phyloP scores from a whole-genome alignment of 257 asterid species.

The Capsicum pubescens region DNA sequence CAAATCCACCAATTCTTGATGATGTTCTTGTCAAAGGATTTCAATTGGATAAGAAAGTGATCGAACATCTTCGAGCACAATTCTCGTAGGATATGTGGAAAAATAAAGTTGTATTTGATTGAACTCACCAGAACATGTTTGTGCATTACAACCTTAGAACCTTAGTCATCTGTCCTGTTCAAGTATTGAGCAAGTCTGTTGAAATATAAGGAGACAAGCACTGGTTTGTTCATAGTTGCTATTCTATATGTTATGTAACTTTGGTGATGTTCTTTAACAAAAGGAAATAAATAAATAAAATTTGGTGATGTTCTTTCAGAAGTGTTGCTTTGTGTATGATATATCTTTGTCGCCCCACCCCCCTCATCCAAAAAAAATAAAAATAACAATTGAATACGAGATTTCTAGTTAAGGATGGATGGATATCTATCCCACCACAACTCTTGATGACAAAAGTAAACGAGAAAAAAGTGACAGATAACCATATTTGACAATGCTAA shows the following conservation, averaged over 20 bases:
- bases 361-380: no score
- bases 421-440: neutral
- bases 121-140: no score
- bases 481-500: neutral
- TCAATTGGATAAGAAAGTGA: conserved; percentile 25
- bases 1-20: conserved; percentile 27
- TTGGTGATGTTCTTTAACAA: neutral
- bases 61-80: conserved; percentile 28
- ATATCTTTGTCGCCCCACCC: no score
- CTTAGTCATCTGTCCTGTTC: neutral
- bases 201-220: neutral
- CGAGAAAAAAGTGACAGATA: neutral
- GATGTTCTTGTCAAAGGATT: conserved; percentile 31
- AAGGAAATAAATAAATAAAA: neutral
- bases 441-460: neutral
- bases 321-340: neutral
- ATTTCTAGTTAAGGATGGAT: neutral
- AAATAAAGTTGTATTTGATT: neutral
- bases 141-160: no score
- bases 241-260: neutral
- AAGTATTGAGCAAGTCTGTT: neutral
- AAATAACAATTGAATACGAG: no score
- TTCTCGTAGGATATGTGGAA: neutral
- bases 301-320: neutral
- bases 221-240: neutral